Base-by-base conservation (phyloP, 345 rosid genomes). In the Populus euphratica region DNA sequence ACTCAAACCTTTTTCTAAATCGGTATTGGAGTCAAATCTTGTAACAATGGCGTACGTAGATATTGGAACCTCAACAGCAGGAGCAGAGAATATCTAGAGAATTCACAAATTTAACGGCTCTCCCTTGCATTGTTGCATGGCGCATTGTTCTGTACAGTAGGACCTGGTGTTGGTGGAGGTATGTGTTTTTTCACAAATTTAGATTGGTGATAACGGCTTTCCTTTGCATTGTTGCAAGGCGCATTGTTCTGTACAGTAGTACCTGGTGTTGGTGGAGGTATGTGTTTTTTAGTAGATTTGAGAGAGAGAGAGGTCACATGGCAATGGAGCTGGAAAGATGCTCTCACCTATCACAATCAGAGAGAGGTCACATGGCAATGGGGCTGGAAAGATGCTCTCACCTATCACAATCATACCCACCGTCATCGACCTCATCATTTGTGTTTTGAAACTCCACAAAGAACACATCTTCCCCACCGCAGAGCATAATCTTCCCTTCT, bases 381-480 rank as follows among this genome's bases (percentile, higher is more conserved):
- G 76, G 83, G 86, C 86, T 83, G 88, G 84, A 82, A 82, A 86
- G 86, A 68, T 74, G 70, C 78, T 27, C 59, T 35, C 47, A 41
- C 65, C 81, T 25, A 84, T 84, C 83, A 72, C 79, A 73, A 86
- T 86, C 86, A 82, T 79, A 68, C 61, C 71, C 59, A 76, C 80
- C 72, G 82, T 86, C 89, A 50, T 83, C 88, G 81, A 12, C 52
- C 81, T 78, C 86, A 87, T 87, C 89, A 87, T 87, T 79, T 76
- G 71, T 78, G 78, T 78, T 77, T 87, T 87, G 89, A 87, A 85
- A 73, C 84, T 77, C 76, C 17, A 47, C 68, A 23, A n/a, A 33
- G 52, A 43, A 78, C 73, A 50, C 31, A 64, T 23, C 65, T 44
- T 75, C 63, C 72, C 74, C 27, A 59, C 35, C 63, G 72, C 76